These are phyloP conservation scores for Mycena latifolia DNA, from an alignment of 768 basidiomycete genomes.

Conservation along the genomic window DNA sequence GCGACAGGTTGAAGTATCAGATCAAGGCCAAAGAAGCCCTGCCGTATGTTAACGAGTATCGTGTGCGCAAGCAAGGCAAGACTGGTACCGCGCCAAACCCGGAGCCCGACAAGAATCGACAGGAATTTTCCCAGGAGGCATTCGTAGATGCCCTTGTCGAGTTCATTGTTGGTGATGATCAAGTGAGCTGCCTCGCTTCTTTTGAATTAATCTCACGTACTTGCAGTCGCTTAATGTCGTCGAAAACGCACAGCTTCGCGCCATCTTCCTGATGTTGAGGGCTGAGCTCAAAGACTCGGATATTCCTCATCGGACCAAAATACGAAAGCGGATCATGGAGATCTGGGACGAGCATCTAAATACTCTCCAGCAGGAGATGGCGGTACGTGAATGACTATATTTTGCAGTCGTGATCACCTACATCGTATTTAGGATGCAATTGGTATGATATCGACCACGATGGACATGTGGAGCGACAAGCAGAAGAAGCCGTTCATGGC, in stretches of 20 bases:
- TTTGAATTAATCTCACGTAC: not conserved
- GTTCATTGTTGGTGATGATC: conserved; percentile 16
- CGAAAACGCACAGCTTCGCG: conserved; percentile 34
- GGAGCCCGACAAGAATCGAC: not conserved
- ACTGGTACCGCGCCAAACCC: not conserved
- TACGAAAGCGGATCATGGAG: conserved; percentile 39
- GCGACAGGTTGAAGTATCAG: conserved; percentile 35
- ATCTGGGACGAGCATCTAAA: conserved; percentile 40
- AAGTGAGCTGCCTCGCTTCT: conserved; percentile 7
- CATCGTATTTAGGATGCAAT: conserved; percentile 38
- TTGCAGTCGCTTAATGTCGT: conserved; percentile 19
- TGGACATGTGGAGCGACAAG: conserved; percentile 52
- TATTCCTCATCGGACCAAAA: conserved; percentile 44
- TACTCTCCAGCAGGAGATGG: conserved; percentile 39
- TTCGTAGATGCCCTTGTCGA: conserved; percentile 16
- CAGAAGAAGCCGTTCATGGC: conserved; percentile 55
- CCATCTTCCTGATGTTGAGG: conserved; percentile 40
- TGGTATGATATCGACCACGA: conserved; percentile 52
- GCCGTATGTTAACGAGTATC: conserved; percentile 7
- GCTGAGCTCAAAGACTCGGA: conserved; percentile 46
- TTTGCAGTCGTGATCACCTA: conserved; percentile 33
- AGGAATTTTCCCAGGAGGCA: conserved; percentile 35
- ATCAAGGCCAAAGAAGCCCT: conserved; percentile 32
- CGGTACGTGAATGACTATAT: conserved; percentile 28
- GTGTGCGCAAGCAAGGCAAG: conserved; percentile 5